Percentiles rank a stretch among this genome's conserved stretches.
These are phyloP conservation scores for Zanthoxylum bungeanum DNA, from an alignment of 345 rosid genomes.

Conservation along the genomic window DNA sequence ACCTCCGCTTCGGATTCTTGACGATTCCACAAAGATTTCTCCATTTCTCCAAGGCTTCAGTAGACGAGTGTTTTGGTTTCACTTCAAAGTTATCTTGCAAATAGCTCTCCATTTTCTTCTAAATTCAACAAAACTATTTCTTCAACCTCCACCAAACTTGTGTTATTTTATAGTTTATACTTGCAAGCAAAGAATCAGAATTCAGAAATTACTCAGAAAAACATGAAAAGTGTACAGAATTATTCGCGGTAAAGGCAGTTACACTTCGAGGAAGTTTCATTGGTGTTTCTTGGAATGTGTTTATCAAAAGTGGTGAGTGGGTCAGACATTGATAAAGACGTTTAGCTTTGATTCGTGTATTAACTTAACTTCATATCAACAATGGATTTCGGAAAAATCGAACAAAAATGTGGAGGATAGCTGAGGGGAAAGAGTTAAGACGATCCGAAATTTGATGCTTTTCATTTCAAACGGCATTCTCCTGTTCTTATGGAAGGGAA, in stretches of 20 bases:
- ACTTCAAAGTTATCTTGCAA: slow-evolving; percentile 65
- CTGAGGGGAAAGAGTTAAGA: neutral
- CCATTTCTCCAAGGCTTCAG: slow-evolving; percentile 69
- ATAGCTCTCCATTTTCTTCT: slow-evolving; percentile 53
- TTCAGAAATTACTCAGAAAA: neutral
- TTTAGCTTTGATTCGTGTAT: neutral
- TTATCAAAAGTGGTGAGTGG: neutral
- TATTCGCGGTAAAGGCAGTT: neutral
- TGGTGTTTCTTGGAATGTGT: no score
- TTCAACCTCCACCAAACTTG: neutral
- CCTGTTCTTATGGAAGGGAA: neutral
- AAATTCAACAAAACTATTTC: neutral
- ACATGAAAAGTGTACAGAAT: neutral
- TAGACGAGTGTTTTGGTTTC: slow-evolving; percentile 62
- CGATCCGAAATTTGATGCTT: slow-evolving; percentile 5
- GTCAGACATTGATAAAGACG: neutral
- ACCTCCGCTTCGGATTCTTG: slow-evolving; percentile 83
- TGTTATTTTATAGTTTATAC: neutral
- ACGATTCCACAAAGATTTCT: slow-evolving; percentile 66
- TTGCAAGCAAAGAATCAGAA: neutral
- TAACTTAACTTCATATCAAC: neutral
- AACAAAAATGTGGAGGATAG: neutral
- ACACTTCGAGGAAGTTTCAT: neutral
- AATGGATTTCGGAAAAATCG: neutral
- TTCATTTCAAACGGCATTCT: neutral